These are phyloP conservation scores for Talaromyces sp. DNA, from an alignment of 2,329 filamentous ascomycete species.

Conservation along the genomic window DNA sequence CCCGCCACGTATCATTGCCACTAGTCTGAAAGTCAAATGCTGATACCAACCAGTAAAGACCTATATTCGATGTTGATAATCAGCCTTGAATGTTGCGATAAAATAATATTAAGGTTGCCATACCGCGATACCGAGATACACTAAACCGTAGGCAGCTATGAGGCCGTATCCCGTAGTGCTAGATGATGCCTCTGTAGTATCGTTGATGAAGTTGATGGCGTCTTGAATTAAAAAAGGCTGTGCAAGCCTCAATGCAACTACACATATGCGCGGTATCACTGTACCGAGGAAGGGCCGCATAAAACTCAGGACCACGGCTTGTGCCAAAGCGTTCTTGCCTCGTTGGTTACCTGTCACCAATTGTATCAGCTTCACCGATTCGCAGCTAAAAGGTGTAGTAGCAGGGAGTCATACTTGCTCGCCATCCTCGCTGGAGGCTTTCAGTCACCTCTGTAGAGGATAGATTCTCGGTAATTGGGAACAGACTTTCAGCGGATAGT, in stretches of 20 bases:
- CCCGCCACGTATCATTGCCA: conserved; percentile 8
- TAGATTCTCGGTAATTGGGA: conserved; percentile 29
- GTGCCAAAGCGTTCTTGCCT: conserved; percentile 8
- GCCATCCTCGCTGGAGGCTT: not conserved
- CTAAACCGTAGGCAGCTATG: conserved; percentile 9
- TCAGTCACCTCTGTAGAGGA: not conserved
- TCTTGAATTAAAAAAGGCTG: conserved; percentile 24
- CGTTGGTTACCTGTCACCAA: not conserved
- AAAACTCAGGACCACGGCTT: not conserved
- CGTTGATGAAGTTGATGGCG: conserved; percentile 20
- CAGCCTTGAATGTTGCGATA: not conserved
- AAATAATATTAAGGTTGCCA: not conserved
- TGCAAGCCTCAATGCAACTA: conserved; percentile 21
- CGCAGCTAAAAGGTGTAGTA: not conserved
- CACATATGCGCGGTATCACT: conserved; percentile 20
- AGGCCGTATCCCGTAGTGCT: conserved; percentile 12
- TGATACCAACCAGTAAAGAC: conserved; percentile 13
- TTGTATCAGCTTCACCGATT: not conserved
- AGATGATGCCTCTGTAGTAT: conserved; percentile 6
- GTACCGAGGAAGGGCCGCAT: conserved; percentile 16
- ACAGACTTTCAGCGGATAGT: conserved; percentile 36
- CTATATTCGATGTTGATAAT: conserved; percentile 3
- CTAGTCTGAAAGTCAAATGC: conserved; percentile 8
- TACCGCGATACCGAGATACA: conserved; percentile 14
- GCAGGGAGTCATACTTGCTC: not conserved